These are phyloP conservation scores for Cystofilobasidium ferigula DNA, from an alignment of 768 basidiomycete species.

Conservation along the genomic window DNA sequence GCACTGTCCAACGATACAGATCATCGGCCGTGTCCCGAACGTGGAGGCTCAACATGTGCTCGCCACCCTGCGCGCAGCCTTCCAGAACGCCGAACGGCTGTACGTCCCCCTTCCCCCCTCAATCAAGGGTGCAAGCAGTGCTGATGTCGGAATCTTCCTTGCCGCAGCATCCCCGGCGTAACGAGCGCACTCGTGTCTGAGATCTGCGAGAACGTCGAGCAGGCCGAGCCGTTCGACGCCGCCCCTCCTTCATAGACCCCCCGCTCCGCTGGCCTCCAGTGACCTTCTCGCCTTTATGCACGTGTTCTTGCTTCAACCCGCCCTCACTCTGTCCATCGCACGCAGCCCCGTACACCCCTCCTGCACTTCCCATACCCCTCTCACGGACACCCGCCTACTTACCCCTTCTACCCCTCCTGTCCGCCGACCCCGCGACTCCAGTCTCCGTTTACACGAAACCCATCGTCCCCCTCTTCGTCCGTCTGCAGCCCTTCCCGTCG, in stretches of 20 bases:
- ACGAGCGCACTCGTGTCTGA: constrained; percentile 86
- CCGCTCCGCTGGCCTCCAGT: neutral
- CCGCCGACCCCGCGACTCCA: too few species aligned
- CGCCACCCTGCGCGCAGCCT: constrained; percentile 75
- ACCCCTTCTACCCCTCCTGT: too few species aligned
- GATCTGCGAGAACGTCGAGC: constrained; percentile 42
- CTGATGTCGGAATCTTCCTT: neutral
- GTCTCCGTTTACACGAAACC: too few species aligned
- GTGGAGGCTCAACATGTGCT: constrained; percentile 80
- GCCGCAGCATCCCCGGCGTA: constrained; percentile 65
- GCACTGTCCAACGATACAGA: constrained; percentile 42
- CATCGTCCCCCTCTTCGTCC: too few species aligned
- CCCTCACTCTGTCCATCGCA: too few species aligned
- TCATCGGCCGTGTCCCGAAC: constrained; percentile 85
- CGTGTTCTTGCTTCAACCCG: too few species aligned
- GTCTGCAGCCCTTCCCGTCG: too few species aligned
- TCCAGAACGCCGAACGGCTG: constrained; percentile 85
- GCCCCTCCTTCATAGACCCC: neutral
- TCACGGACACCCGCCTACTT: too few species aligned
- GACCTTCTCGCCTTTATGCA: neutral
- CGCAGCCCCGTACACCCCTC: too few species aligned
- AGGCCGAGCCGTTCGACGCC: constrained; percentile 30
- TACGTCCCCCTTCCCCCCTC: neutral
- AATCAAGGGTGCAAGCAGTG: too few species aligned
- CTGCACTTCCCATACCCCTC: too few species aligned